Percentiles rank a stretch among this genome's conserved stretches.
phyloP scores from a whole-genome alignment of 208 protist species.

The Sergeia podlipaevii region DNA sequence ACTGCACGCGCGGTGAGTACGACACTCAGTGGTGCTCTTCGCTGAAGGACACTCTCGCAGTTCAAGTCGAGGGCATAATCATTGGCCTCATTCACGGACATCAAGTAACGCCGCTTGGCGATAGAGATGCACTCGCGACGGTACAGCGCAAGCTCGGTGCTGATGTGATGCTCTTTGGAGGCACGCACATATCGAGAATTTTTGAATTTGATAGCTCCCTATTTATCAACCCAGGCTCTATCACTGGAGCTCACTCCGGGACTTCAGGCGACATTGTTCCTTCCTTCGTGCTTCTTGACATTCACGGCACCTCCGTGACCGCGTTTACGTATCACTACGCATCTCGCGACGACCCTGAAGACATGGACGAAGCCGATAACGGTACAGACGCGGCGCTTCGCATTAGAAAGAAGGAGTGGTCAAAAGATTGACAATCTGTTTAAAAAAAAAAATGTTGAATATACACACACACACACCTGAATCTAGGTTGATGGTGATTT shows the following conservation, averaged over 20 bases:
- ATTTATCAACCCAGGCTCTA: conserved; percentile 99
- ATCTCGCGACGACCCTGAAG: conserved; percentile 7
- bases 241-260: conserved; percentile 95
- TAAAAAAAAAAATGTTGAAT: background rate
- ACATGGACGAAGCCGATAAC: conserved; percentile 5
- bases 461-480: background rate
- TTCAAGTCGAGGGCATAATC: conserved; percentile 95
- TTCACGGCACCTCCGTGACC: conserved; percentile 83
- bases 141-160: conserved; percentile 97
- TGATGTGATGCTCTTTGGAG: conserved; percentile 97
- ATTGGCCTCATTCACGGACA: conserved; percentile 98
- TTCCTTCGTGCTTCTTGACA: conserved; percentile 97
- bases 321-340: conserved; percentile 73
- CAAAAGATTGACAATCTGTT: conserved; percentile 11
- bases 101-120: conserved; percentile 95
- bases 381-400: conserved; percentile 18
- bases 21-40: conserved; percentile 68
- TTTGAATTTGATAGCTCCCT: conserved; percentile 95
- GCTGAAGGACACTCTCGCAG: conserved; percentile 89
- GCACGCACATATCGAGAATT: conserved; percentile 91
- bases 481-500: too few relatives aligned
- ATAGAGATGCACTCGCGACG: conserved; percentile 93
- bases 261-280: conserved; percentile 72
- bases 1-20: conserved; percentile 97
- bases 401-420: conserved; percentile 81